These are phyloP conservation scores for Saccharomycopsis fibuligera DNA, from an alignment of 805 yeast genomes.

Conservation along the genomic window DNA sequence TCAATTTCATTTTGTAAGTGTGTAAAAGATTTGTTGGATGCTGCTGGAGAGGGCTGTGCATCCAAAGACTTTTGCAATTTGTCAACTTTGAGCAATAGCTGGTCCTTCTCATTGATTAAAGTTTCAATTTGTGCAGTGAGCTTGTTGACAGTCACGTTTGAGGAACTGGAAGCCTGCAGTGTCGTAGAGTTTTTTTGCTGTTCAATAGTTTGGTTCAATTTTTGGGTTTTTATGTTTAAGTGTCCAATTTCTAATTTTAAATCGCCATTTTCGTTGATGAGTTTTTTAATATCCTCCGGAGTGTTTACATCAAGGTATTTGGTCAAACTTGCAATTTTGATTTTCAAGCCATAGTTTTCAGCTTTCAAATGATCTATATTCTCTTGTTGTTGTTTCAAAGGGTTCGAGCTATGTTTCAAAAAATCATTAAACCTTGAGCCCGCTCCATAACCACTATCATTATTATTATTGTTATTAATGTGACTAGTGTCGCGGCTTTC, in stretches of 20 bases:
- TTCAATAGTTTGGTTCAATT: neutral
- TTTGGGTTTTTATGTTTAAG: neutral
- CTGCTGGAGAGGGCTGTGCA: neutral
- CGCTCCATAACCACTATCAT: neutral
- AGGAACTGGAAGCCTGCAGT: neutral
- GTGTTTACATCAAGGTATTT: conserved; percentile 27
- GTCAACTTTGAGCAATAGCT: conserved; percentile 5
- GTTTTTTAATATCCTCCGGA: conserved; percentile 13
- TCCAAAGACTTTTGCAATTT: conserved; percentile 1
- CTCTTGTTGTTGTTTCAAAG: conserved; percentile 29
- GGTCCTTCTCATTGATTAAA: conserved; percentile 4
- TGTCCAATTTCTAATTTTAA: conserved; percentile 12
- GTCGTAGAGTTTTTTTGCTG: neutral
- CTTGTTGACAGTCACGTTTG: neutral
- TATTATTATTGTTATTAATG: neutral
- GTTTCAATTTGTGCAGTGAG: neutral
- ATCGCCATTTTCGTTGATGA: conserved; percentile 19
- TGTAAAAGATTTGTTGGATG: neutral
- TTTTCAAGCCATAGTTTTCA: conserved; percentile 40
- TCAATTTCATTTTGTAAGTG: neutral
- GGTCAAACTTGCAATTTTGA: conserved; percentile 37
- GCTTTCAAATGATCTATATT: conserved; percentile 30
- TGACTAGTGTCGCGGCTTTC: too few species aligned
- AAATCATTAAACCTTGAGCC: conserved; percentile 1
- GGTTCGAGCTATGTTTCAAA: conserved; percentile 21